A percentile compares a stretch with the other conserved stretches of the same genome.
These are phyloP conservation scores for Claviceps sp. DNA, from an alignment of 2,329 filamentous ascomycete species.

Conservation along the genomic window DNA sequence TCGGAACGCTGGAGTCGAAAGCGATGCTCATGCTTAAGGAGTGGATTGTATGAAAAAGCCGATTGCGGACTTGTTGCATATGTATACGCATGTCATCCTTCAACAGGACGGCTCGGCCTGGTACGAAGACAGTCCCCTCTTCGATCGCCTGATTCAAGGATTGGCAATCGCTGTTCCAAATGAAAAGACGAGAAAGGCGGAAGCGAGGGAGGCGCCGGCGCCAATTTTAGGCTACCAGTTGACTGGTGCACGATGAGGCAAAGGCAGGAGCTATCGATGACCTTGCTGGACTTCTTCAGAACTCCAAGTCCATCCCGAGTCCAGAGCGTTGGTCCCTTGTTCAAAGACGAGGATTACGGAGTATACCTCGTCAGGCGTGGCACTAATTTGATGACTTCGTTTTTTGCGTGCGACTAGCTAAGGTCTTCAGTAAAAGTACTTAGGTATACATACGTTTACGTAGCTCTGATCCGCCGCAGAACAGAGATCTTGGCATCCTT, in stretches of 20 bases:
- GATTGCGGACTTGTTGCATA: neutral
- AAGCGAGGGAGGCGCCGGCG: neutral
- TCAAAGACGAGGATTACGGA: too few relatives aligned
- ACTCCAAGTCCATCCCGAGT: neutral
- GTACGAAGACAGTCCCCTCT: neutral
- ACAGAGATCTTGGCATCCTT: neutral
- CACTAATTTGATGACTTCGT: too few relatives aligned
- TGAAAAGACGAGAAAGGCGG: neutral
- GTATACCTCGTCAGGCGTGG: too few relatives aligned
- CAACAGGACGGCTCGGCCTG: neutral
- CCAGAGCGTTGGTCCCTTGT: too few relatives aligned
- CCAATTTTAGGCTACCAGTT: neutral
- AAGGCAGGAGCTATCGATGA: neutral
- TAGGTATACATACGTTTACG: neutral
- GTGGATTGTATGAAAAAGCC: neutral
- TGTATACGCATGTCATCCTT: neutral
- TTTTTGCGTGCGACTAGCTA: too few relatives aligned
- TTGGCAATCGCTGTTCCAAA: neutral
- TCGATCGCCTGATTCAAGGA: neutral
- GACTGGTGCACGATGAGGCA: conserved; percentile 4
- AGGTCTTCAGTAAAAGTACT: neutral
- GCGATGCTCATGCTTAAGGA: neutral
- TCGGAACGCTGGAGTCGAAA: neutral
- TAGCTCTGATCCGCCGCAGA: neutral
- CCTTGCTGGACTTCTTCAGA: neutral